Evolutionary conservation across 257 asterid species (phyloP).

Genomic region (Osmanthus fragrans): DNA sequence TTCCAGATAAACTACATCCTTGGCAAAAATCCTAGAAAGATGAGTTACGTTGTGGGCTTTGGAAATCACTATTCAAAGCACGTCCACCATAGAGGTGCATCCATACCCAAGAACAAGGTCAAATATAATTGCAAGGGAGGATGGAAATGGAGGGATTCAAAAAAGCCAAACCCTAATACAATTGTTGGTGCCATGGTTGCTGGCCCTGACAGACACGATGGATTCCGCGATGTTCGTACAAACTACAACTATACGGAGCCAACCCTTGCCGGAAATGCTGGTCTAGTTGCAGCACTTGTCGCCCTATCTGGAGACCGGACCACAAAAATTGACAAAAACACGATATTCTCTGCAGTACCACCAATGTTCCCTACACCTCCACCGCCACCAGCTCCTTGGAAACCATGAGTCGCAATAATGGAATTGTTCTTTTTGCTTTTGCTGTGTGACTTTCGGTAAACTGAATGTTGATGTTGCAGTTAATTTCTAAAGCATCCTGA

Average conservation of each 20-base stretch:
- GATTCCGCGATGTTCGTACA: conserved; percentile 75
- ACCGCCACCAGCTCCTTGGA: conserved; percentile 99
- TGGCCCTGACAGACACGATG: conserved; percentile 89
- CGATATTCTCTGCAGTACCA: conserved; percentile 91
- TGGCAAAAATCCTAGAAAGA: conserved; percentile 88
- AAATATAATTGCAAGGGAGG: conserved; percentile 88
- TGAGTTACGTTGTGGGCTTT: conserved; percentile 91
- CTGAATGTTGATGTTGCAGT: conserved; percentile 29
- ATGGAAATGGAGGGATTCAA: conserved; percentile 84
- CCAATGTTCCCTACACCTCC: conserved; percentile 96
- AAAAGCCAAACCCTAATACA: conserved; percentile 70
- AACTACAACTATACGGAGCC: conserved; percentile 96
- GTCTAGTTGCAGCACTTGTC: conserved; percentile 86
- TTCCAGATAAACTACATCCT: conserved; percentile 82
- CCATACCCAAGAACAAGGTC: conserved; percentile 79
- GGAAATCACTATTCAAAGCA: conserved; percentile 81
- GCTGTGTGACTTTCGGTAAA: conserved; percentile 20
- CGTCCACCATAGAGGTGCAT: conserved; percentile 95
- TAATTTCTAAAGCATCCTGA: conserved; percentile 12
- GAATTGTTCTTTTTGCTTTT: conserved; percentile 15
- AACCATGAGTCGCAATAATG: conserved; percentile 47
- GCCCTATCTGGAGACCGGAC: conserved; percentile 77
- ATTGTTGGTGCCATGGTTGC: conserved; percentile 97
- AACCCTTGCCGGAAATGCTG: conserved; percentile 93
- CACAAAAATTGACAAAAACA: conserved; percentile 72